phyloP scores from a whole-genome alignment of 208 protist species.

The Leishmania arabica region DNA sequence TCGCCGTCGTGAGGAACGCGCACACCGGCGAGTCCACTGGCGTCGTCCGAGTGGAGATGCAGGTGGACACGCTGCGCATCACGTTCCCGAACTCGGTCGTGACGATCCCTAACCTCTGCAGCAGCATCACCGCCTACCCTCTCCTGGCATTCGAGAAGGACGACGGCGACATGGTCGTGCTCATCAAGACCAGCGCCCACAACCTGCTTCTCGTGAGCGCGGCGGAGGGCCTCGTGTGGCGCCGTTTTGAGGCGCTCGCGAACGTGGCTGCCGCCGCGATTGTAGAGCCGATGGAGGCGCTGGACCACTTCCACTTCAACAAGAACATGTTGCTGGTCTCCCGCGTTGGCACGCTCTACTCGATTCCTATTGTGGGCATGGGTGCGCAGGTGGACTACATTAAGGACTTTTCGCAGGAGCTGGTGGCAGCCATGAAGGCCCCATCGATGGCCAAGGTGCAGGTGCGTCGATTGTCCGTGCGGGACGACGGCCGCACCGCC shows the following conservation, averaged over 20 bases:
- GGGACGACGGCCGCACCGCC: slow-evolving; percentile 25
- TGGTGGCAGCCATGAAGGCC: slow-evolving; percentile 41
- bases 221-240: slow-evolving; percentile 51
- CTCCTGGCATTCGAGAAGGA: slow-evolving; percentile 36
- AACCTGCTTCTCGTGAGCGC: slow-evolving; percentile 67
- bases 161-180: slow-evolving; percentile 27
- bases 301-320: slow-evolving; percentile 88
- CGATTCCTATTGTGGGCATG: slow-evolving; percentile 57
- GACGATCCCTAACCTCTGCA: slow-evolving; percentile 16
- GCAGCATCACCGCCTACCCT: slow-evolving; percentile 29
- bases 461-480: slow-evolving; percentile 36
- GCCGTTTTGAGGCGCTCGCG: slow-evolving; percentile 71
- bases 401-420: slow-evolving; percentile 50
- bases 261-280: slow-evolving; percentile 51
- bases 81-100: slow-evolving; percentile 18
- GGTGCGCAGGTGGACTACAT: slow-evolving; percentile 52
- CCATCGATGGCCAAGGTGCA: slow-evolving; percentile 48
- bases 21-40: slow-evolving; percentile 16
- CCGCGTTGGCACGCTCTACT: slow-evolving; percentile 64
- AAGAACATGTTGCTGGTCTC: slow-evolving; percentile 67
- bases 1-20: slow-evolving; percentile 18
- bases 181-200: slow-evolving; percentile 58
- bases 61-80: slow-evolving; percentile 17
- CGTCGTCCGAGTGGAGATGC: slow-evolving; percentile 31
- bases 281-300: slow-evolving; percentile 34